A percentile compares a stretch with the other conserved stretches of the same genome.
These are phyloP conservation scores for Fusarium devonianum DNA, from an alignment of 2,329 filamentous ascomycete species.

Conservation along the genomic window DNA sequence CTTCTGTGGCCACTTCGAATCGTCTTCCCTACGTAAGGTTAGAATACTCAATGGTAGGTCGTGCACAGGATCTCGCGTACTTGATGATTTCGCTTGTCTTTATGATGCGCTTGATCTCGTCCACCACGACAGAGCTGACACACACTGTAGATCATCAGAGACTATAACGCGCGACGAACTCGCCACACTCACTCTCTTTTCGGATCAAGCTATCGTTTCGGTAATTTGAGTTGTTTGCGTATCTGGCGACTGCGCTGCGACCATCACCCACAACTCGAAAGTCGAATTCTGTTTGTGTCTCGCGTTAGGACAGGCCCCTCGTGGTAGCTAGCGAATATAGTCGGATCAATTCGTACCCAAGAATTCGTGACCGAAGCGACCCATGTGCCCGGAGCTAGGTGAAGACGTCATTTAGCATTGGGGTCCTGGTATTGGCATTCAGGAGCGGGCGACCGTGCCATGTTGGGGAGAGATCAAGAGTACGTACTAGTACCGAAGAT, in stretches of 20 bases:
- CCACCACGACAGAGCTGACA: slow-evolving; percentile 86
- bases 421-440: background rate
- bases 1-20: slow-evolving; percentile 98
- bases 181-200: slow-evolving; percentile 87
- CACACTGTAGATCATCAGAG: slow-evolving; percentile 73
- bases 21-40: slow-evolving; percentile 77
- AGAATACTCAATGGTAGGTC: slow-evolving; percentile 14
- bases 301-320: slow-evolving; percentile 11
- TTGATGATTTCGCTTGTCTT: slow-evolving; percentile 98
- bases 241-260: slow-evolving; percentile 89
- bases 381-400: slow-evolving; percentile 90
- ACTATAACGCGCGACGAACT: background rate
- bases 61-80: slow-evolving; percentile 56
- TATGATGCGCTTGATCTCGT: slow-evolving; percentile 97
- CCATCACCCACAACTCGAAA: slow-evolving; percentile 93
- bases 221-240: slow-evolving; percentile 99
- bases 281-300: slow-evolving; percentile 79
- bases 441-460: background rate
- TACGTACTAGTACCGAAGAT: slow-evolving; percentile 94
- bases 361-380: slow-evolving; percentile 97
- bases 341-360: slow-evolving; percentile 67
- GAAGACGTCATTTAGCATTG: slow-evolving; percentile 20
- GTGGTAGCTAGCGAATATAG: background rate
- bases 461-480: background rate
- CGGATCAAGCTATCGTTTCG: slow-evolving; percentile 97